These are phyloP conservation scores for Benincasa hispida DNA, from an alignment of 306 rosid genomes.

Conservation along the genomic window DNA sequence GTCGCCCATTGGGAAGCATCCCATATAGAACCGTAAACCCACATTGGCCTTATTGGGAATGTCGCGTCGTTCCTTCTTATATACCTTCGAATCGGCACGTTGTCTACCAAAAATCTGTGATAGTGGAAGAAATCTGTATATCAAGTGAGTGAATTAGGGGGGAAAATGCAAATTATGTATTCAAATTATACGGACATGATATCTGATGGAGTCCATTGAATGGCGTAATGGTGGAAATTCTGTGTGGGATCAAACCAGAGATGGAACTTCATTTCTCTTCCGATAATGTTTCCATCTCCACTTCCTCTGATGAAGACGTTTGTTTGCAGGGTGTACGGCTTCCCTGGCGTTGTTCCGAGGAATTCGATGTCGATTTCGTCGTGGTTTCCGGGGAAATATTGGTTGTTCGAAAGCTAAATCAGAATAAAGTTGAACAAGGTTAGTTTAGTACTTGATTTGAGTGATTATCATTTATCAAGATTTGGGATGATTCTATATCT, in stretches of 20 bases:
- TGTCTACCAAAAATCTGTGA: slow-evolving; percentile 70
- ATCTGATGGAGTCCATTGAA: slow-evolving; percentile 66
- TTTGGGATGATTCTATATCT: neutral
- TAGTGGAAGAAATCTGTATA: neutral
- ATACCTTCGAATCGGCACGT: slow-evolving; percentile 74
- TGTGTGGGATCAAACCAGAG: slow-evolving; percentile 94
- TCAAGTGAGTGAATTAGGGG: neutral
- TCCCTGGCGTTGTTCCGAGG: slow-evolving; percentile 62
- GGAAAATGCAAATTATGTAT: no score
- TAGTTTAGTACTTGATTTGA: neutral
- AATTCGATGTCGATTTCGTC: slow-evolving; percentile 90
- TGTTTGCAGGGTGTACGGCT: slow-evolving; percentile 83
- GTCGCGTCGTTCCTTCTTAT: slow-evolving; percentile 58
- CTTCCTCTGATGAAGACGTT: slow-evolving; percentile 83
- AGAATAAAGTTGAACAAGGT: neutral
- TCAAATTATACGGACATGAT: slow-evolving; percentile 44
- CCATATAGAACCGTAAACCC: slow-evolving; percentile 85
- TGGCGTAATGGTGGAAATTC: slow-evolving; percentile 68
- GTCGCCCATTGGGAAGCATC: slow-evolving; percentile 96
- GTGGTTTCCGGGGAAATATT: slow-evolving; percentile 67
- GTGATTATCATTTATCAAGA: neutral
- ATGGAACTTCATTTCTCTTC: slow-evolving; percentile 72
- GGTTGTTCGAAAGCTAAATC: slow-evolving; percentile 77
- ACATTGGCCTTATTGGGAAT: slow-evolving; percentile 69
- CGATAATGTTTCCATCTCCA: slow-evolving; percentile 59